Base-by-base conservation (phyloP, 75 land plant species). In the Isoetes taiwanensis region DNA sequence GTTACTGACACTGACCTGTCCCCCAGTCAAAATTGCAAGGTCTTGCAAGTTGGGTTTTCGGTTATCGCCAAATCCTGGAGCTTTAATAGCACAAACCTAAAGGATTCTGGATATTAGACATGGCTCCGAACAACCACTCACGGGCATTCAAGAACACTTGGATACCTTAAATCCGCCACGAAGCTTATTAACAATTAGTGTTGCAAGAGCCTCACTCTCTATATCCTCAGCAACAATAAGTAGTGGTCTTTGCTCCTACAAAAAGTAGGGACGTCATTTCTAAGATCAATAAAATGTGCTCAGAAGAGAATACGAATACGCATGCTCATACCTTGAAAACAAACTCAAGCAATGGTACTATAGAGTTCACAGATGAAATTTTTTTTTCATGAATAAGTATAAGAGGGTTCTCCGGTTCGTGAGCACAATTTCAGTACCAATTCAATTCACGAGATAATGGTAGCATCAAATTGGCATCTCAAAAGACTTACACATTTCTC, bases 191-290 rank as follows among this genome's bases (percentile, higher is more conserved):
- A 46, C 50, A n/a, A 46, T n/a, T 19, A 46, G n/a, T 6, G 50
- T 6, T 46, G 50, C 6, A 16, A 46, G 4, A 46, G 50, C 50
- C 19, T 46, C 50, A 8, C 19, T n/a, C 16, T 46, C 50, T n/a
- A 46, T n/a, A 46, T 46, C 50, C 25, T 46, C 50, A 16, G 50
- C 50, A 46, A 46, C 25, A 46, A 46, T 46, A 16, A 46, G 50
- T 8, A 46, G 50, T 6, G 50, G 50, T n/a, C 50, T 6, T 19
- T 46, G 50, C 5, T 19, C 21, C 50, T 46, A 23, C 5, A 46
- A 4, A 46, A 8, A 23, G 4, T 19, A 8, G 4, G 25, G 4
- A 6, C 5, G 9, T 37, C 11, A 37, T 9, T 9, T 14, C 38
- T 9, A 14, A 14, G 11, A 37, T 37, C 9, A 14, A 37, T 9